Conservation (phyloP, 306 rosid species). For the Ormosia semicastrata region DNA sequence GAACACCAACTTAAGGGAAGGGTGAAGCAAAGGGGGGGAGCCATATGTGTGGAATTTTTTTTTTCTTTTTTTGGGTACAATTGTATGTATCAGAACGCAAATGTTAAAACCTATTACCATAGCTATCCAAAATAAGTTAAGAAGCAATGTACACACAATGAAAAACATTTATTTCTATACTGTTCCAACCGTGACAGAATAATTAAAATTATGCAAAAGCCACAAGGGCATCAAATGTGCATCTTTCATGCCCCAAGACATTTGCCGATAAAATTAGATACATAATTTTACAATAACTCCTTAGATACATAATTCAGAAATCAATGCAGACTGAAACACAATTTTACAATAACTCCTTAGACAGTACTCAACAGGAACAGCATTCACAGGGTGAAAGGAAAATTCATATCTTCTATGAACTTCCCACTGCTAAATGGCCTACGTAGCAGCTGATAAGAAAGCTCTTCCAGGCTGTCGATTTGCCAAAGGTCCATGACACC, state of each 20-base stretch:
- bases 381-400: not conserved
- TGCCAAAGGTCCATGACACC: conserved; percentile 80
- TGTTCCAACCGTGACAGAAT: not conserved
- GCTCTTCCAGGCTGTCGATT: conserved; percentile 73
- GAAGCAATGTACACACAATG: not conserved
- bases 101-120: too few relatives aligned
- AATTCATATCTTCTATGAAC: not conserved
- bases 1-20: too few relatives aligned
- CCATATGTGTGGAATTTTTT: too few relatives aligned
- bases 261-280: not conserved
- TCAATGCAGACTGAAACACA: not conserved
- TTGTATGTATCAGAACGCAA: too few relatives aligned
- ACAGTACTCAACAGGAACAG: not conserved
- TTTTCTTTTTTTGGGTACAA: too few relatives aligned
- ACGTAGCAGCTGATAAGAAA: conserved; percentile 50
- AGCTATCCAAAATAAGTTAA: not conserved
- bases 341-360: not conserved
- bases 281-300: not conserved
- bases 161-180: not conserved
- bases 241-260: not conserved
- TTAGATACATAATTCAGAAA: not conserved
- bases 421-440: conserved; percentile 1
- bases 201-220: not conserved
- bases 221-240: not conserved
- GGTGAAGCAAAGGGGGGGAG: too few relatives aligned